Evolutionary conservation across 768 basidiomycete species (phyloP), one percentile per base, ranked within the genome.

Genomic region (Mycena amicta): DNA sequence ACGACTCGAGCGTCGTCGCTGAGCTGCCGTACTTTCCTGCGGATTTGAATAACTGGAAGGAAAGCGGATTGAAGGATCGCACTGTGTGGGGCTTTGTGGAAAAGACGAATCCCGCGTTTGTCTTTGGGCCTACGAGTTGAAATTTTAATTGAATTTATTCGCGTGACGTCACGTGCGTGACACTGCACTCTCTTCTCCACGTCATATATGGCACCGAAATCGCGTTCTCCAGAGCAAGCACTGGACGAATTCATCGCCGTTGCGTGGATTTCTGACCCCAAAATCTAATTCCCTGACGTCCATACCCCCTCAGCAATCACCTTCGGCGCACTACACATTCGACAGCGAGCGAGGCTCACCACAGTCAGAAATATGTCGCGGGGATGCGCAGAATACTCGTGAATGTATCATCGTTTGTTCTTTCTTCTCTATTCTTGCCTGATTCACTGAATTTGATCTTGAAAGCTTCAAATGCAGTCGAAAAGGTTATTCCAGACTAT

Each of bases 401-500:
- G 83, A 87, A 53, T 90, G 87, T 69, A 80, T 87, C 60, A 78
- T 70, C 61, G 85, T 88, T 63, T 58, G 82, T 71, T 43, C n/a
- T 11, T 46, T 25, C 20, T 30, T 22, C 28, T 12, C n/a, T n/a
- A n/a, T n/a, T n/a, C n/a, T n/a, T n/a, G n/a, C n/a, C n/a, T n/a
- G n/a, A n/a, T n/a, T n/a, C n/a, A n/a, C n/a, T n/a, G n/a, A n/a
- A n/a, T n/a, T n/a, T n/a, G n/a, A n/a, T n/a, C n/a, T n/a, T n/a
- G n/a, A n/a, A n/a, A 90, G 87, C 66, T 86, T 60, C 78, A 80
- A 70, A 83, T 88, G 85, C 77, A 83, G 54, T 81, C 86, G 12
- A 88, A 79, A 60, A 72, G 77, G 57, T 63, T 89, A 53, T 89
- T 91, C 66, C 74, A 81, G 67, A 82, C 86, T 39, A 91, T 92